Base-by-base conservation (phyloP, 176 grass and related monocot species). In the Microstegium vimineum region DNA sequence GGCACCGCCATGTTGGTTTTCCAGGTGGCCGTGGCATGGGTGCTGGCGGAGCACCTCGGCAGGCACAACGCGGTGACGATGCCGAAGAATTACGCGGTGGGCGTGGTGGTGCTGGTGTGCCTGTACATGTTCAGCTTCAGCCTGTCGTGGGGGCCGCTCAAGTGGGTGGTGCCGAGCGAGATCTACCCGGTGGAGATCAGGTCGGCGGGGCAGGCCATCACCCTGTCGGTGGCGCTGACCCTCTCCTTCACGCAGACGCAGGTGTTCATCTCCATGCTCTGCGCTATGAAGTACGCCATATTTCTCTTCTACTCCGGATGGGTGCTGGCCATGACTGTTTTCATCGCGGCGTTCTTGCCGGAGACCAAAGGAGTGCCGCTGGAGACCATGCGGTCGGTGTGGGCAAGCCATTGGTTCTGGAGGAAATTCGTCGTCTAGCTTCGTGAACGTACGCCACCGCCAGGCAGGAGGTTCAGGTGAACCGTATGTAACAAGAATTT, bases 141-240 rank as follows among this genome's bases (percentile, higher is more conserved):
- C 20, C 27, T 87, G 84, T 98, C 95, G 0, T 94, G 95, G 95
- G 95, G 92, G 2, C 88, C 95, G 4, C 84, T 97, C 60, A 89
- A 80, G 32, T 94, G 92, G 92, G 86, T 97, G 49, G 83, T 97
- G 15, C 87, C 86, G 22, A 90, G 94, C 66, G 92, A 97, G 88
- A 97, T 94, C 75, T 97, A 90, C 66, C 94, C 92, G 1, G 64
- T 97, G 66, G 94, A 97, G 64, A 77, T 97, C 56, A 79, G 92
- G 45, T 94, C 94, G 40, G 90, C 88, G 2, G 94, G 90, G 45
- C 92, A 97, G 57, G 90, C 85, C 47, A 52, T 92, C 41, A 86
- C 52, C 5, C 28, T 92, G 10, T 89, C 94, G 45, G 41, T 94
- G 80, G 81, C 83, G 54, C 85, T 97, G 27, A 68, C 51, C 5